Evolutionary conservation across 1,139 yeast genomes (phyloP), one percentile per base, ranked within the genome.

Genomic region (Arxiozyma heterogenica): DNA sequence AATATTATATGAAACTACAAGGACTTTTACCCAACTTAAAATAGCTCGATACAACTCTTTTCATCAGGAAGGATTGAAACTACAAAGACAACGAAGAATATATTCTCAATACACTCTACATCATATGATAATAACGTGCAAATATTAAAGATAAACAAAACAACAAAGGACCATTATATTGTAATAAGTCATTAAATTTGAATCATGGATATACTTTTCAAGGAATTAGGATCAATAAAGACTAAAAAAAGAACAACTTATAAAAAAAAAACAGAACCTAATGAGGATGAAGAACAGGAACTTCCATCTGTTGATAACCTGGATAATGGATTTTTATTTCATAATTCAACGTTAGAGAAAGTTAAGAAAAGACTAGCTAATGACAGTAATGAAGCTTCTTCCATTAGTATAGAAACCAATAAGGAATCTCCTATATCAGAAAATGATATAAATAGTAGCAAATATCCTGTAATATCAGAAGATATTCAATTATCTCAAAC

Each of bases 161-260:
- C n/a, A 15, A 12, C 4, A 34, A 34, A 12, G n/a, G n/a, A 12
- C 6, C 39, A 34, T 34, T 12, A 34, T 12, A 34, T 34, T 34
- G 39, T 1, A 15, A 34, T 34, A 34, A 12, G 1, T 21, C 21
- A 12, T 42, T 7, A 12, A 20, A 12, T 27, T 44, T 3, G 27
- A 4, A 54, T 9, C 11, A 65, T 66, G 69, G 67, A 66, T 47
- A 50, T 54, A n/a, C 47, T 64, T 22, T 53, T 64, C 39, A 62
- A 58, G 30, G 57, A 52, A 12, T 47, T 65, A 21, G 48, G 50
- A 15, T 45, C 53, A 6, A 23, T 55, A 7, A 56, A 57, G 30
- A 46, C 47, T 15, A 60, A 58, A 43, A 64, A 59, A 51, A 59
- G 61, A 50, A 67, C 64, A 1, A 65, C 68, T 4, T 64, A 64